phyloP scores from a whole-genome alignment of 768 basidiomycete genomes.

The Rhodocollybia butyracea region DNA sequence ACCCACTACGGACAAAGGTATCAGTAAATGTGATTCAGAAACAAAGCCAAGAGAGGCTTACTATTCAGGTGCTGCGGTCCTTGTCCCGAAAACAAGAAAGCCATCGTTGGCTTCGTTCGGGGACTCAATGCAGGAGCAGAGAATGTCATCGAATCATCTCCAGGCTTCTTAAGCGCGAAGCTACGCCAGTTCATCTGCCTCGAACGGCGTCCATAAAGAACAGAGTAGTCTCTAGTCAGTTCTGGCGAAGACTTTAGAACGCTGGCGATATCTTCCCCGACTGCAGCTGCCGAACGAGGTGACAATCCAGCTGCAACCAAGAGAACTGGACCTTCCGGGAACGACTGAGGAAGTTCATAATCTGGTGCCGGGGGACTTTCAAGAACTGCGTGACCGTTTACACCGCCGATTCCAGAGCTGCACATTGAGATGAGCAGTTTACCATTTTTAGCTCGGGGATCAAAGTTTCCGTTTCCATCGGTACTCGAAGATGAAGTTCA shows the following conservation, averaged over 20 bases:
- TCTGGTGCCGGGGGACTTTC: slow-evolving; percentile 34
- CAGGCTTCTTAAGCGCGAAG: slow-evolving; percentile 16
- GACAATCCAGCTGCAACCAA: slow-evolving; percentile 34
- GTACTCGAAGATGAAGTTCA: slow-evolving; percentile 32
- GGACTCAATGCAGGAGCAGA: slow-evolving; percentile 25
- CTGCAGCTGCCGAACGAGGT: slow-evolving; percentile 22
- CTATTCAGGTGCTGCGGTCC: slow-evolving; percentile 37
- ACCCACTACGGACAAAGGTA: slow-evolving; percentile 27
- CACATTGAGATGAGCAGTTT: slow-evolving; percentile 35
- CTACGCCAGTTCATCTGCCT: slow-evolving; percentile 31
- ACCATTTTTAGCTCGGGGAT: slow-evolving; percentile 14
- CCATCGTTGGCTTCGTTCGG: slow-evolving; percentile 24
- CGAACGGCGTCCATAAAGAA: slow-evolving; percentile 24
- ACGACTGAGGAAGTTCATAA: background rate
- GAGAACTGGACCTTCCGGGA: slow-evolving; percentile 19
- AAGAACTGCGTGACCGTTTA: slow-evolving; percentile 38
- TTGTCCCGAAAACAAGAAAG: slow-evolving; percentile 38
- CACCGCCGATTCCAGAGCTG: slow-evolving; percentile 43
- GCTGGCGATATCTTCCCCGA: slow-evolving; percentile 7
- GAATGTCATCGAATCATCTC: slow-evolving; percentile 14
- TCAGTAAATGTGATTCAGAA: background rate
- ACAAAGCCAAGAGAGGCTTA: slow-evolving; percentile 16
- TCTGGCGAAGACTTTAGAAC: background rate
- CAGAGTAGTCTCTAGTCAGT: background rate
- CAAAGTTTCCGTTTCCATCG: slow-evolving; percentile 23